phyloP scores from a whole-genome alignment of 306 rosid genomes.

The Vigna angularis region DNA sequence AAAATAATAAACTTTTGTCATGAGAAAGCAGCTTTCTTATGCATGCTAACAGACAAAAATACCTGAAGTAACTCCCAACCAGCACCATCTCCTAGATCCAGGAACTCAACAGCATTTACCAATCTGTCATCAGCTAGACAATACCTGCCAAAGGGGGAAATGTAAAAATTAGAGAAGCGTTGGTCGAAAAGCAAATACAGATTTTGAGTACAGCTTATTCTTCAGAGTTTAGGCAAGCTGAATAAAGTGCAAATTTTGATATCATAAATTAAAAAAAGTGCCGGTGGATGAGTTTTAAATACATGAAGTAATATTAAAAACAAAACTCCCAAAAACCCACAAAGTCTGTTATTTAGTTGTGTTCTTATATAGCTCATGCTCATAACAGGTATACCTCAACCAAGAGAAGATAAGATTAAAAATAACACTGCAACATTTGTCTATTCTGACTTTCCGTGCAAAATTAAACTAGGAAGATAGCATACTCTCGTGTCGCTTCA shows the following conservation, averaged over 20 bases:
- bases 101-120: conserved; percentile 69
- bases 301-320: not conserved
- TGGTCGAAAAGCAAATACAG: not conserved
- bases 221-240: not conserved
- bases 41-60: not conserved
- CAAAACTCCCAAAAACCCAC: conserved; percentile 3
- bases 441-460: not conserved
- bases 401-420: conserved; percentile 3
- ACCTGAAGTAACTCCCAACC: conserved; percentile 99
- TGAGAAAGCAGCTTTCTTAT: not conserved
- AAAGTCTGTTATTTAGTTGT: not conserved
- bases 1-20: not conserved
- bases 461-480: conserved; percentile 35
- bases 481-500: conserved; percentile 85
- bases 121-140: conserved; percentile 84
- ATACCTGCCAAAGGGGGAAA: conserved; percentile 58
- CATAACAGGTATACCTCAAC: conserved; percentile 26
- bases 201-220: conserved; percentile 20
- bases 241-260: conserved; percentile 13
- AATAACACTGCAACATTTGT: not conserved
- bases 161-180: not conserved
- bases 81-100: conserved; percentile 84
- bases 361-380: conserved; percentile 17
- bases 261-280: not conserved
- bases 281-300: not conserved